Evolutionary conservation across 805 yeast species (phyloP).

Genomic region (Nakazawaea laoshanensis): DNA sequence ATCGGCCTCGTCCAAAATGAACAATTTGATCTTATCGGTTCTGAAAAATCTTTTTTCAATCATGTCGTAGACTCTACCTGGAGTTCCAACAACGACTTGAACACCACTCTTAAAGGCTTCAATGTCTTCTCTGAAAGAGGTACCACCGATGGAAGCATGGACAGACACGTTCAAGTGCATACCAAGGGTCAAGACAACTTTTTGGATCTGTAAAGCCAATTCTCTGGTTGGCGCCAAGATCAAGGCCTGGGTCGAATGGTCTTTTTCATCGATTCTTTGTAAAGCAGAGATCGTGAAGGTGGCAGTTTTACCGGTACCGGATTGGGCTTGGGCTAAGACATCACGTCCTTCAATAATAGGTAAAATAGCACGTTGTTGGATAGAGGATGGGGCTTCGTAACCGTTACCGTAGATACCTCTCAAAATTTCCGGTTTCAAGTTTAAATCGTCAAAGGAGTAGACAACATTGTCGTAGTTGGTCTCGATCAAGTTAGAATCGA

Average conservation of each 20-base stretch:
- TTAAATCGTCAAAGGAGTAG: slow-evolving; percentile 66
- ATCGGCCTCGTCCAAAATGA: slow-evolving; percentile 94
- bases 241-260: slow-evolving; percentile 78
- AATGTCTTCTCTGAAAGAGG: slow-evolving; percentile 72
- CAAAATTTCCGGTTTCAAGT: slow-evolving; percentile 63
- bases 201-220: slow-evolving; percentile 86
- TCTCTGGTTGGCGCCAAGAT: slow-evolving; percentile 95
- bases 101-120: slow-evolving; percentile 68
- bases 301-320: slow-evolving; percentile 99
- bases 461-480: slow-evolving; percentile 93
- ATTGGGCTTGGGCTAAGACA: slow-evolving; percentile 97
- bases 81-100: slow-evolving; percentile 94
- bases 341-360: slow-evolving; percentile 94
- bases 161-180: slow-evolving; percentile 79
- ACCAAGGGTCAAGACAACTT: slow-evolving; percentile 80
- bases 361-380: slow-evolving; percentile 94
- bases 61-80: slow-evolving; percentile 92
- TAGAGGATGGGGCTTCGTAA: slow-evolving; percentile 94
- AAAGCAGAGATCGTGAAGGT: slow-evolving; percentile 93
- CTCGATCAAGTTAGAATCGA: slow-evolving; percentile 79
- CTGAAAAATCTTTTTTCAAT: slow-evolving; percentile 72
- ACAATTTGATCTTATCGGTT: slow-evolving; percentile 75
- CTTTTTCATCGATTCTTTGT: slow-evolving; percentile 70
- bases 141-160: slow-evolving; percentile 94
- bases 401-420: slow-evolving; percentile 86